phyloP scores from a whole-genome alignment of 345 rosid species.

The Zanthoxylum bungeanum region DNA sequence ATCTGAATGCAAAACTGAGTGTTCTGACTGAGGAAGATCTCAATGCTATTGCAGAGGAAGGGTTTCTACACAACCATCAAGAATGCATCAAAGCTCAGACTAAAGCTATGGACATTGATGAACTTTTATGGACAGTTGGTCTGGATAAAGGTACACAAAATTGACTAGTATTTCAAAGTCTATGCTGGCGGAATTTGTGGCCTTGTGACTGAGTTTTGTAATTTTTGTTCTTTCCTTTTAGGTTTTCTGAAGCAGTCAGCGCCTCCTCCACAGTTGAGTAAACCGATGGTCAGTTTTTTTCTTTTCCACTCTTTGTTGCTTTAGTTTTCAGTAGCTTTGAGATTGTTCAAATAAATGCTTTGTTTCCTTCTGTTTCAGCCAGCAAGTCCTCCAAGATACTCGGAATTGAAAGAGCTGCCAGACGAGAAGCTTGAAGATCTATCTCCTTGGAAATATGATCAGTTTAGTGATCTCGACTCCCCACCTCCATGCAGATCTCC shows the following conservation, averaged over 20 bases:
- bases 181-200: not conserved
- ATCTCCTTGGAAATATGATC: slow-evolving; percentile 15
- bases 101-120: slow-evolving; percentile 30
- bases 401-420: slow-evolving; percentile 28
- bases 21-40: slow-evolving; percentile 28
- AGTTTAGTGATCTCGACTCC: slow-evolving; percentile 14
- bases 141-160: slow-evolving; percentile 27
- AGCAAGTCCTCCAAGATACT: slow-evolving; percentile 24
- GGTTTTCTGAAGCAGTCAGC: slow-evolving; percentile 18
- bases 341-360: not conserved
- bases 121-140: slow-evolving; percentile 42
- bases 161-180: not conserved
- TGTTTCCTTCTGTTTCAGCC: slow-evolving; percentile 11
- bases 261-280: slow-evolving; percentile 12
- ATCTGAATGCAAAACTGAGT: slow-evolving; percentile 19
- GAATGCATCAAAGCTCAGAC: slow-evolving; percentile 45
- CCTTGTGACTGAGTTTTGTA: not conserved
- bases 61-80: slow-evolving; percentile 49
- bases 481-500: slow-evolving; percentile 23
- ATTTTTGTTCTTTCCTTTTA: slow-evolving; percentile 8
- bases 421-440: slow-evolving; percentile 19
- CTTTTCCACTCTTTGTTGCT: not conserved
- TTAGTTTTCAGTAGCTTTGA: not conserved
- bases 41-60: slow-evolving; percentile 30
- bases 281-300: slow-evolving; percentile 21